These are phyloP conservation scores for Thalassiosira delicatula DNA, from an alignment of 352 stramenopile species.

Conservation along the genomic window DNA sequence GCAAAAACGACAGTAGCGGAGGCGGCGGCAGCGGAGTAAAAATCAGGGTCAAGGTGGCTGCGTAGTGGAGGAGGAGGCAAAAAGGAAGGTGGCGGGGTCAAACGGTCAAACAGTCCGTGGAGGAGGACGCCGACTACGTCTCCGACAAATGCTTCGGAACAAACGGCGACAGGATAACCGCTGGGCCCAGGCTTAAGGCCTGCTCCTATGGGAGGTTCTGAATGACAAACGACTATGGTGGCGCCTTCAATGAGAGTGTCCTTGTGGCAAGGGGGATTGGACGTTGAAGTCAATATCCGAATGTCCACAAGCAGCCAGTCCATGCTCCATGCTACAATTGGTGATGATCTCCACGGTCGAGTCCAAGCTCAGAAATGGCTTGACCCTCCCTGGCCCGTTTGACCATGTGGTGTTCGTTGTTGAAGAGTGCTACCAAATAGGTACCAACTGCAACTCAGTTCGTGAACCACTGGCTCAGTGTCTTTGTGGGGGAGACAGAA, in stretches of 20 bases:
- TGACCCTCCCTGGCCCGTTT: conserved; percentile 33
- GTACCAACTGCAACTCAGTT: conserved; percentile 44
- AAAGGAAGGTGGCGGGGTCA: not conserved
- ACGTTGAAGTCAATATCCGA: conserved; percentile 33
- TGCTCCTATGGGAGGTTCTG: conserved; percentile 40
- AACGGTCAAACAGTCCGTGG: not conserved
- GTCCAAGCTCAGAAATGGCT: conserved; percentile 23
- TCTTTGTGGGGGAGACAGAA: conserved; percentile 36
- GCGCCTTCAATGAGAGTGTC: not conserved
- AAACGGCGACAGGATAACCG: conserved; percentile 28
- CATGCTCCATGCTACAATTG: conserved; percentile 1
- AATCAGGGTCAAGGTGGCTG: not conserved
- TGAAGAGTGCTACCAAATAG: conserved; percentile 38
- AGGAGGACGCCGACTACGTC: conserved; percentile 8
- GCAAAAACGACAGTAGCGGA: not conserved
- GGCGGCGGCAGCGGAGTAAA: not conserved
- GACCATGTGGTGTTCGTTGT: conserved; percentile 55
- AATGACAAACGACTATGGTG: conserved; percentile 6
- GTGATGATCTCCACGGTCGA: not conserved
- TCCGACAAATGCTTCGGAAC: conserved; percentile 62
- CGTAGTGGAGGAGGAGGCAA: not conserved
- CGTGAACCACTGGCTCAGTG: conserved; percentile 46
- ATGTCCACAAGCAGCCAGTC: conserved; percentile 6
- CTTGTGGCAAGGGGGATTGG: conserved; percentile 31
- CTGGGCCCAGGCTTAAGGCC: conserved; percentile 14